A percentile compares a stretch with the other conserved stretches of the same genome.
These are phyloP conservation scores for Arthrobotrys conoides DNA, from an alignment of 2,329 filamentous ascomycete species.

Conservation along the genomic window DNA sequence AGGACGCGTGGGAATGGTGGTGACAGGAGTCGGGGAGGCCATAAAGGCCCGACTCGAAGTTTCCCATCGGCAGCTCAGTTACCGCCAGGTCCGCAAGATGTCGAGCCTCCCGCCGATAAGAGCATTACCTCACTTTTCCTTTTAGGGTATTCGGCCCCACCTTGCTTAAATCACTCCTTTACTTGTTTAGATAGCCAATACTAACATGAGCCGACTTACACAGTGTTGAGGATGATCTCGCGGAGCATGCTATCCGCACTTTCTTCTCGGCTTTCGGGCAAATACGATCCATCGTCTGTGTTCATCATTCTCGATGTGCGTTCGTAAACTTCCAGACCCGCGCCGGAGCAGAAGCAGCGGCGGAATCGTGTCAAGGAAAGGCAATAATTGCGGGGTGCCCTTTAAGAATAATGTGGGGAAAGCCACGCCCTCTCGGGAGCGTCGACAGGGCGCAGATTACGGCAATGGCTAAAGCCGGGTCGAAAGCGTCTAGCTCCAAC, in stretches of 20 bases:
- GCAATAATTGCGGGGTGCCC: conserved; percentile 93
- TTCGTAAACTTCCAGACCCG: conserved; percentile 94
- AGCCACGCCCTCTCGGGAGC: conserved; percentile 89
- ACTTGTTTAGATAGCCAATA: background rate
- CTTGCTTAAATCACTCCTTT: background rate
- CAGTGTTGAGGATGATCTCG: conserved; percentile 88
- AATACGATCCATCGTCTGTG: conserved; percentile 92
- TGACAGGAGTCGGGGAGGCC: conserved; percentile 67
- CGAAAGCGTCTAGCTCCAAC: conserved; percentile 2
- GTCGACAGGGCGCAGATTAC: conserved; percentile 73
- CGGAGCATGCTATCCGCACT: conserved; percentile 89
- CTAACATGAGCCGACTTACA: background rate
- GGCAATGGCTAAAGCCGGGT: conserved; percentile 52
- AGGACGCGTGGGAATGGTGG: conserved; percentile 66
- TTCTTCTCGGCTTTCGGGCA: conserved; percentile 92
- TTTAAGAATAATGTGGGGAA: conserved; percentile 89
- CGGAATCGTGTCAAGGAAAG: conserved; percentile 85
- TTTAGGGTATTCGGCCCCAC: conserved; percentile 76
- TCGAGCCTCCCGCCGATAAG: conserved; percentile 83
- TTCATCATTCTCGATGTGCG: conserved; percentile 95
- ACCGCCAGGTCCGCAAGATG: conserved; percentile 86
- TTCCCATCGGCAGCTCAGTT: conserved; percentile 81
- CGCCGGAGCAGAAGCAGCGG: conserved; percentile 86
- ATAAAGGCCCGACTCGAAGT: conserved; percentile 70
- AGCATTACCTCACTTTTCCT: conserved; percentile 95